Base-by-base conservation (phyloP, 441 rosid species). In the Populus hybrid region DNA sequence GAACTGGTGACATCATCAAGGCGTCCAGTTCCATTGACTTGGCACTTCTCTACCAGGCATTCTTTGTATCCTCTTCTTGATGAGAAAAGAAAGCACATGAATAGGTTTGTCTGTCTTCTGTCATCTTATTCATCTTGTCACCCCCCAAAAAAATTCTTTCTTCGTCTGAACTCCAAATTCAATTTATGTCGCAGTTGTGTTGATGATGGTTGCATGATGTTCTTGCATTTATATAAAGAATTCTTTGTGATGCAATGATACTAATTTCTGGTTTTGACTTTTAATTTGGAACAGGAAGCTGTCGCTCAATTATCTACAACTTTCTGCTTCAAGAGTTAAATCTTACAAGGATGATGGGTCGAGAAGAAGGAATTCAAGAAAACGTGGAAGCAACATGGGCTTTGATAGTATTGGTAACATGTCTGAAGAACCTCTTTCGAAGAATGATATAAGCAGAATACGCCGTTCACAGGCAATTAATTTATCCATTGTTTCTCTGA, bases 21-120 rank as follows among this genome's bases (percentile, higher is more conserved):
- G 85, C 98, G 97, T 11, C 99, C 99, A 4, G 98, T 95, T 80
- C 98, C 98, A 20, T 83, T 95, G 90, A 90, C 95, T 75, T 95
- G 99, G 99, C 94, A 87, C 83, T 94, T 95, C 85, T 94, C 99
- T 73, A 94, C 95, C 21, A 95, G 89, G 82, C 78, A 81, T 81
- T 86, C 89, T 81, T 85, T 94, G 82, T 75, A 84, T 65, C 92
- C 93, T 42, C 92, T 95, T 85, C 97, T 95, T 82, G 95, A 95
- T 71, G 95, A 89, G 83, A 89, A 84, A 85, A 94, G 97, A 85
- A 92, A 83, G 79, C 86, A 76, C 36, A 92, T 91, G 89, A 94
- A 95, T 79, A 88, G 95, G 98, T 95, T 86, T 77, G 76, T 74
- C 71, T 67, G 76, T 75, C 71, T 67, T 16, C 57, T 72, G 68